These are phyloP conservation scores for Rhizopogon vinicolor DNA, from an alignment of 768 basidiomycete species.

Conservation along the genomic window DNA sequence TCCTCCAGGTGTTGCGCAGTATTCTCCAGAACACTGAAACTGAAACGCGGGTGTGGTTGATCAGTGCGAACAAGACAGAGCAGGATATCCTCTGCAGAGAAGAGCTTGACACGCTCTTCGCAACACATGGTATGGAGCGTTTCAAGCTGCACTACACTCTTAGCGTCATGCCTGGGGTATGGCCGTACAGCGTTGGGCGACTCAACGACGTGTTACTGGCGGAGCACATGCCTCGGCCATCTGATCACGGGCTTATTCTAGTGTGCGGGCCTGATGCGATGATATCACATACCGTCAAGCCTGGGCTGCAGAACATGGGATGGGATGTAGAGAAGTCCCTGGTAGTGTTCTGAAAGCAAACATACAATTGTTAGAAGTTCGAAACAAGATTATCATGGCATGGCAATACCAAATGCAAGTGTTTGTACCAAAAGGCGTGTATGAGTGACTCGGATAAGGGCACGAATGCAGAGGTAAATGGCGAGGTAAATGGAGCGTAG, in stretches of 20 bases:
- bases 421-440: not conserved
- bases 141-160: slow-evolving; percentile 43
- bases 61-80: slow-evolving; percentile 43
- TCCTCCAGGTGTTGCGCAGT: slow-evolving; percentile 49
- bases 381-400: too few species aligned
- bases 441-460: too few species aligned
- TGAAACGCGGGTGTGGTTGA: slow-evolving; percentile 39
- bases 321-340: slow-evolving; percentile 31
- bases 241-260: slow-evolving; percentile 35
- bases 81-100: slow-evolving; percentile 48
- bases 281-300: slow-evolving; percentile 27
- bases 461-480: too few species aligned
- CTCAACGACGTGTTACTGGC: slow-evolving; percentile 34
- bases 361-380: not conserved
- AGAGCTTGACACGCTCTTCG: slow-evolving; percentile 40
- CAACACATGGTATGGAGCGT: slow-evolving; percentile 22
- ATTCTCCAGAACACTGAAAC: slow-evolving; percentile 38
- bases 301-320: slow-evolving; percentile 27
- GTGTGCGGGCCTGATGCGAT: slow-evolving; percentile 48
- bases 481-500: too few species aligned
- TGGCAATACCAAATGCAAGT: not conserved
- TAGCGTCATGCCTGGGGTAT: slow-evolving; percentile 25
- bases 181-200: slow-evolving; percentile 38
- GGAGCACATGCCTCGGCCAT: slow-evolving; percentile 35
- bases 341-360: slow-evolving; percentile 28